phyloP scores from a whole-genome alignment of 331 rosid genomes.

The Prunus yedoensis region DNA sequence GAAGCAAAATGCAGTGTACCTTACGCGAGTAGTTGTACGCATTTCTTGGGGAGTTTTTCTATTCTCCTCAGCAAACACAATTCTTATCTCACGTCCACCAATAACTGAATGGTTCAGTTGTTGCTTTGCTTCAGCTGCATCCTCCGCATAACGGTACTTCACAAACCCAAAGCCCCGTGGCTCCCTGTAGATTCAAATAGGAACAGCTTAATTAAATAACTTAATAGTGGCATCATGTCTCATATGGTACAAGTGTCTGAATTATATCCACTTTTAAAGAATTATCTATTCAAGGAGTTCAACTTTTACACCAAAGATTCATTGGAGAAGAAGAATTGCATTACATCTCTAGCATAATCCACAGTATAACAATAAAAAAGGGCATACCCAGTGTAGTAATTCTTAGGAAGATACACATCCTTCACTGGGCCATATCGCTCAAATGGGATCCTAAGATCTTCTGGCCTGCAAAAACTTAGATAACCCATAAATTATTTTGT shows the following conservation, averaged over 20 bases:
- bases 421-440: conserved; percentile 97
- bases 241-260: too few species aligned
- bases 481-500: background rate
- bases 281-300: background rate
- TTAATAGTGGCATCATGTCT: background rate
- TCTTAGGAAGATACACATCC: conserved; percentile 96
- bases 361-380: background rate
- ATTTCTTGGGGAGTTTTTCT: conserved; percentile 98
- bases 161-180: conserved; percentile 99
- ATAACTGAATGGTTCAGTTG: conserved; percentile 84
- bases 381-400: conserved; percentile 82
- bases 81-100: conserved; percentile 97
- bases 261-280: background rate
- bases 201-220: conserved; percentile 5
- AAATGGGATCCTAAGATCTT: conserved; percentile 86
- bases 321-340: background rate
- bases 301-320: background rate
- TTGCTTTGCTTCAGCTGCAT: conserved; percentile 93
- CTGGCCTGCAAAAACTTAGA: conserved; percentile 57
- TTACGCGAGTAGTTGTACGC: conserved; percentile 67
- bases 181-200: conserved; percentile 49
- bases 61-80: conserved; percentile 95
- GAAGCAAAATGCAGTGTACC: conserved; percentile 40
- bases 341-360: background rate
- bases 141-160: conserved; percentile 85